Base-by-base conservation (phyloP, 73 alveolate species). In the Paramecium sonneborni region DNA sequence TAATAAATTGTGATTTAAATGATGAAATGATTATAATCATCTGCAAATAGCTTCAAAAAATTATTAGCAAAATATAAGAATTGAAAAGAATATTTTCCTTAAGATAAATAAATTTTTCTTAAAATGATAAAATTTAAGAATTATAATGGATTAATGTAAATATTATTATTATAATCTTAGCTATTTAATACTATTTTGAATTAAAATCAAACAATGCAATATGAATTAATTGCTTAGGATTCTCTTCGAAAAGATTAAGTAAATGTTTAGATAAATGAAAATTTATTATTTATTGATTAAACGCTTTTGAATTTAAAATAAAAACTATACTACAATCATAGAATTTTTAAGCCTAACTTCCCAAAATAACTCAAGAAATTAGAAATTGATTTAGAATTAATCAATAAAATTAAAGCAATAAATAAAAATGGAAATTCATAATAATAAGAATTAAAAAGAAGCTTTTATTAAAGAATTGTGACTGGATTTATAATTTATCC, bases 321-420 rank as follows among this genome's bases (percentile, higher is more conserved):
- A 34, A 72, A 72, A 72, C 12, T 72, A 18, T 35, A 12, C 6
- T 34, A 72, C 18, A 38, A 32, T 41, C 86, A 34, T 37, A 32
- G 14, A 72, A 12, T 34, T 28, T 72, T 35, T 5, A 72, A 37
- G 12, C 57, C 57, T 1, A 72, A 37, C 2, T 38, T 38, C 4
- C 86, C 86, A 34, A 72, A 72, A 37, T 38, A 72, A 72, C 44
- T 72, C 5, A 72, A 35, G 32, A 38, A 72, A 37, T 37, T 72
- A 72, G 86, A 72, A 38, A 72, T 72, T 34, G 86, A 72, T 72
- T 35, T 72, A 38, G n/a, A 7, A 20, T 72, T 72, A 30, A 52
- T 52, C 1, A 52, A 52, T 8, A 6, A 52, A 18, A n/a, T 52
- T 52, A 52, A 52, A 30, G 18, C 6, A 3, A n/a, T n/a, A 14